Conservation (phyloP, 371 early-diverging fungal genomes). For the Choanephora cucurbitarum region DNA sequence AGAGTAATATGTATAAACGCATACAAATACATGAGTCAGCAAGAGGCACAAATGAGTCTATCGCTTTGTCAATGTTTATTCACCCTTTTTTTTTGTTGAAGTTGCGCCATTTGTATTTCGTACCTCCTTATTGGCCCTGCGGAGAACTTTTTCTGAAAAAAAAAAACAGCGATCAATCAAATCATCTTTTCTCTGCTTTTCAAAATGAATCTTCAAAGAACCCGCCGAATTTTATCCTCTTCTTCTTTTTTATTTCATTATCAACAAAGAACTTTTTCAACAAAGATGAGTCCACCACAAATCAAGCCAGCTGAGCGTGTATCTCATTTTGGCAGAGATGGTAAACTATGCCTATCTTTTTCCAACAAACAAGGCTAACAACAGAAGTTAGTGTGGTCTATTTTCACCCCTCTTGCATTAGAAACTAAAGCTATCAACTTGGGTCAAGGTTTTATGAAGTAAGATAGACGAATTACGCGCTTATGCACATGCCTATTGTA, state of each 20-base stretch:
- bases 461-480: conserved; percentile 4
- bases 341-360: conserved; percentile 18
- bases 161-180: not conserved
- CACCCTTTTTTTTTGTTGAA: too few relatives aligned
- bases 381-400: conserved; percentile 92
- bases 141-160: not conserved
- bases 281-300: conserved; percentile 5
- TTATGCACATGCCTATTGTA: too few relatives aligned
- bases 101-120: not conserved
- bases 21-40: too few relatives aligned
- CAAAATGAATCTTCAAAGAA: too few relatives aligned
- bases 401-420: conserved; percentile 85
- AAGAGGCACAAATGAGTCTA: too few relatives aligned
- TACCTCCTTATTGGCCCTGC: not conserved
- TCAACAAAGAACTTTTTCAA: not conserved
- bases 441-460: conserved; percentile 92
- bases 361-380: too few relatives aligned
- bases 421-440: conserved; percentile 90
- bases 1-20: too few relatives aligned
- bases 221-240: too few relatives aligned
- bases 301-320: conserved; percentile 43
- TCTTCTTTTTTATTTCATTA: conserved; percentile 1
- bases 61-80: too few relatives aligned
- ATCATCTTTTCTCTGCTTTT: not conserved
- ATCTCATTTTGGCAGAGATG: conserved; percentile 47